A percentile compares a stretch with the other conserved stretches of the same genome.
Conservation (phyloP, 495 filamentous ascomycete genomes). For the Achaetomiella virescens region DNA sequence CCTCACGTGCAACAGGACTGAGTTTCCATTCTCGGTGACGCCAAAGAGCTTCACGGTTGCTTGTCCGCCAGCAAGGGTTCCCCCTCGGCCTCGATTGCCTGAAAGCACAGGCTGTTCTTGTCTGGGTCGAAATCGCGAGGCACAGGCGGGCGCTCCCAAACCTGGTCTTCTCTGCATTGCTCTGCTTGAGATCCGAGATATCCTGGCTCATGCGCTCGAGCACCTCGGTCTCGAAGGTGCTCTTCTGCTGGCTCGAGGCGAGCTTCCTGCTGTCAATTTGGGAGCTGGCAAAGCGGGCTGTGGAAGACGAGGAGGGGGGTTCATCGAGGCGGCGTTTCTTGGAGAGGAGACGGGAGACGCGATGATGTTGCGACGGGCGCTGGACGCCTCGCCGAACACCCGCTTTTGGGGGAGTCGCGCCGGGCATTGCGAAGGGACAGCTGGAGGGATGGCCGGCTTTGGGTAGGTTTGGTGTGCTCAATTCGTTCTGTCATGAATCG, state of each 20-base stretch:
- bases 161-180: constrained; percentile 89
- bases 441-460: not conserved
- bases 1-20: constrained; percentile 89
- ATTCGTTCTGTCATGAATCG: not conserved
- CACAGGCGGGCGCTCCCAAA: constrained; percentile 78
- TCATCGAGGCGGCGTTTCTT: constrained; percentile 79
- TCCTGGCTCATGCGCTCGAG: constrained; percentile 93
- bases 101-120: constrained; percentile 73
- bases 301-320: constrained; percentile 44
- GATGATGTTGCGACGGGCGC: constrained; percentile 40
- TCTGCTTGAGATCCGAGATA: constrained; percentile 73
- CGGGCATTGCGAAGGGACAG: constrained; percentile 30
- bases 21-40: constrained; percentile 93
- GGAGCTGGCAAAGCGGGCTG: constrained; percentile 50
- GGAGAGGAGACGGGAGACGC: constrained; percentile 27
- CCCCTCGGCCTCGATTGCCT: constrained; percentile 93
- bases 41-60: constrained; percentile 84
- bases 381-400: constrained; percentile 45
- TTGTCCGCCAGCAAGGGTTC: constrained; percentile 63
- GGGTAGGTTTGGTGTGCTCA: not conserved
- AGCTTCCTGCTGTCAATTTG: constrained; percentile 54
- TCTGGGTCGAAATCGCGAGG: constrained; percentile 60
- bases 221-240: constrained; percentile 87
- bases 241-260: constrained; percentile 79
- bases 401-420: constrained; percentile 49